A percentile compares a stretch with the other conserved stretches of the same genome.
phyloP scores from a whole-genome alignment of 169 alveolate genomes.

The Eimeria brunetti region DNA sequence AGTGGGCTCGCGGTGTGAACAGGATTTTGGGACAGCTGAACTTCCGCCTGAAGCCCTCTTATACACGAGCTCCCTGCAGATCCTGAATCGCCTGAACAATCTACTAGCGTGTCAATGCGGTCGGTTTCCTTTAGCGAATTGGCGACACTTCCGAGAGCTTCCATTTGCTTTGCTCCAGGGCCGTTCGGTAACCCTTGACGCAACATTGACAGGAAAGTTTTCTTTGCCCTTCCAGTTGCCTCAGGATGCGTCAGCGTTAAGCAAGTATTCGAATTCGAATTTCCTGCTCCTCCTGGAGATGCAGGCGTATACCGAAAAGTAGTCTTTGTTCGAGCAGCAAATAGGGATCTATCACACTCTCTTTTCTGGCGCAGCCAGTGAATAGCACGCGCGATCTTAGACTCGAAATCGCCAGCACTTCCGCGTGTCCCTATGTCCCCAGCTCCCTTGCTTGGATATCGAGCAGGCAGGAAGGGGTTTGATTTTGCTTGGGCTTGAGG shows the following conservation, averaged over 20 bases:
- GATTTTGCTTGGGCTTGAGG: conserved; percentile 40
- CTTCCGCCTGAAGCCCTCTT: neutral
- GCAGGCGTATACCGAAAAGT: neutral
- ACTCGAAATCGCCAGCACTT: conserved; percentile 43
- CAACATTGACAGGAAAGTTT: conserved; percentile 28
- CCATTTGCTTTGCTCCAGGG: neutral
- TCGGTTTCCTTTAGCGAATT: neutral
- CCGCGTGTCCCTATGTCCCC: neutral
- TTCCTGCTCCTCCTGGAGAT: neutral
- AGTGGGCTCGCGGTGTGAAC: conserved; percentile 44
- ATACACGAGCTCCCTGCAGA: neutral
- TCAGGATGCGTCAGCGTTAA: neutral
- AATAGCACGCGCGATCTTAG: conserved; percentile 50
- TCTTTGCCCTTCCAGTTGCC: neutral
- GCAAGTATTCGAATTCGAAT: neutral
- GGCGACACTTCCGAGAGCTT: neutral
- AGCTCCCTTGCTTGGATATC: neutral
- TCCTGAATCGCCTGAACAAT: neutral
- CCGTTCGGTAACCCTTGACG: conserved; percentile 18
- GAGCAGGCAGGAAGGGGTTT: neutral
- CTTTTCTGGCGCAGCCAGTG: conserved; percentile 67
- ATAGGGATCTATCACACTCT: conserved; percentile 39
- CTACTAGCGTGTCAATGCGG: neutral
- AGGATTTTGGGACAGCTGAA: neutral
- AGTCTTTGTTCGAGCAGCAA: conserved; percentile 51